Conservation (phyloP, 768 basidiomycete species). For the Tremella yokohamensis region DNA sequence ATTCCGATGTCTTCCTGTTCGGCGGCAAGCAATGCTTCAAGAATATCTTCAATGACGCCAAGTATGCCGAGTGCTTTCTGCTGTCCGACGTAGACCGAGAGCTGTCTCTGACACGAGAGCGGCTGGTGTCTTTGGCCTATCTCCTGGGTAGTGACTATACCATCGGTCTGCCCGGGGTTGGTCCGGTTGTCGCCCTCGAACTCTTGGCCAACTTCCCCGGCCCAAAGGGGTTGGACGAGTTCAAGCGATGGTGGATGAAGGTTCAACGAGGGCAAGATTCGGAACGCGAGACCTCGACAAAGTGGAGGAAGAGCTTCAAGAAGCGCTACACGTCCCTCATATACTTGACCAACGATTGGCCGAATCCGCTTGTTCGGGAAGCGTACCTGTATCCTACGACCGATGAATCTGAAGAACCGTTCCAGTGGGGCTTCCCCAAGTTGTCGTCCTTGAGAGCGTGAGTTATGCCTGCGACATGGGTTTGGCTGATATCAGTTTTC, state of each 20-base stretch:
- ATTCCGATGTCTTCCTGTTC: constrained; percentile 97
- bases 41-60: constrained; percentile 99
- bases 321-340: constrained; percentile 75
- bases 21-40: constrained; percentile 94
- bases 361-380: constrained; percentile 82
- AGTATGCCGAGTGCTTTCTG: constrained; percentile 96
- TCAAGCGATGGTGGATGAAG: constrained; percentile 89
- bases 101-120: constrained; percentile 77
- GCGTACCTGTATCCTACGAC: constrained; percentile 90
- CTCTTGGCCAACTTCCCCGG: constrained; percentile 89
- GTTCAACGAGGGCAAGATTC: constrained; percentile 87
- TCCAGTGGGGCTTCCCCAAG: constrained; percentile 97
- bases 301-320: constrained; percentile 83
- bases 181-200: constrained; percentile 95
- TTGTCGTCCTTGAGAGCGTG: constrained; percentile 83
- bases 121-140: constrained; percentile 83
- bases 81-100: constrained; percentile 78
- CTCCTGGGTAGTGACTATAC: constrained; percentile 95
- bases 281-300: constrained; percentile 65
- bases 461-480: constrained; percentile 32
- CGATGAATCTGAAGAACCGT: constrained; percentile 85
- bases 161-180: constrained; percentile 84
- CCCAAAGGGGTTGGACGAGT: constrained; percentile 72
- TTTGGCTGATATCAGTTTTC: constrained; percentile 56
- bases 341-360: constrained; percentile 79